These are phyloP conservation scores for Alternaria sp. DNA, from an alignment of 2,329 filamentous ascomycete genomes.

Conservation along the genomic window DNA sequence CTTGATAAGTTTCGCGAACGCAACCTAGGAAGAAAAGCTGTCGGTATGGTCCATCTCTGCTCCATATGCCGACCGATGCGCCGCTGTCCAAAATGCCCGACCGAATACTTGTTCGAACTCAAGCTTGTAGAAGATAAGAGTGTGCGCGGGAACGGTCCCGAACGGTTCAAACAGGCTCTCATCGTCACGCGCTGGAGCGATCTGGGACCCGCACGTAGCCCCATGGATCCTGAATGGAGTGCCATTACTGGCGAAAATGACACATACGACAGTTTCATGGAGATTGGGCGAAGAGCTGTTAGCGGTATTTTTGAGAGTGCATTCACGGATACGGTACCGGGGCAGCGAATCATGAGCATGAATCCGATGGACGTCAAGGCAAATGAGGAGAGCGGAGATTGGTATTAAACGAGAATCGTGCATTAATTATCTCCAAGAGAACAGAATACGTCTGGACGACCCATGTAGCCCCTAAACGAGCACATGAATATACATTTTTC, in stretches of 20 bases:
- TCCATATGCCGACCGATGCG: slow-evolving; percentile 66
- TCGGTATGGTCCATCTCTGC: slow-evolving; percentile 62
- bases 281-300: slow-evolving; percentile 64
- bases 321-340: slow-evolving; percentile 64
- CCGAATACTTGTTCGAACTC: slow-evolving; percentile 69
- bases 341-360: slow-evolving; percentile 65
- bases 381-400: slow-evolving; percentile 65
- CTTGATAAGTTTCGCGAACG: slow-evolving; percentile 52
- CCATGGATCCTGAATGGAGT: slow-evolving; percentile 62
- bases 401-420: slow-evolving; percentile 59
- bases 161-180: slow-evolving; percentile 66
- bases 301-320: slow-evolving; percentile 67
- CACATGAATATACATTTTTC: not conserved
- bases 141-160: slow-evolving; percentile 48
- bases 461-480: not conserved
- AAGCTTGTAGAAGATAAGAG: slow-evolving; percentile 65
- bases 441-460: not conserved
- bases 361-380: slow-evolving; percentile 64
- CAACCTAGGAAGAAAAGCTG: slow-evolving; percentile 41
- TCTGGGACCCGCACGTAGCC: slow-evolving; percentile 61
- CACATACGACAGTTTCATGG: slow-evolving; percentile 63
- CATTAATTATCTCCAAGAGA: not conserved
- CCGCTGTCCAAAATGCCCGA: slow-evolving; percentile 68
- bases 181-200: slow-evolving; percentile 70
- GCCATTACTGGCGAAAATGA: slow-evolving; percentile 56